Base-by-base conservation (phyloP, 257 asterid species). In the Nicotiana benthamiana region DNA sequence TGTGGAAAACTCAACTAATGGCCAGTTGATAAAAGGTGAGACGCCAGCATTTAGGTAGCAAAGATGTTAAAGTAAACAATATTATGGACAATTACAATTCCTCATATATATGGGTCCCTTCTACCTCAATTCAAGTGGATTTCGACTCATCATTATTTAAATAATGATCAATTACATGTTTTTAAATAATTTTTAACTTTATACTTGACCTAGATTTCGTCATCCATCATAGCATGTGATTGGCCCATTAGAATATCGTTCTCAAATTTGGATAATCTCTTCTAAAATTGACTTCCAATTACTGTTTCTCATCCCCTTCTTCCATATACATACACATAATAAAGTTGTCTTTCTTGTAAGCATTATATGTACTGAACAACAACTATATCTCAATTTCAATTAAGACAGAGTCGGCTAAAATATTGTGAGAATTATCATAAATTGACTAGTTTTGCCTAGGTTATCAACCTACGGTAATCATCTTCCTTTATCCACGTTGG, bases 111-210 rank as follows among this genome's bases (percentile, higher is more conserved):
- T 51, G 90, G 95, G 94, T 13, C 93, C 95, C 89, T 80, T 85
- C 79, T 83, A 79, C 89, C 90, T 86, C 75, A 80, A 56, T 60
- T 86, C 77, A 76, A 90, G 89, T 90, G 93, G 90, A 78, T 79
- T 80, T 87, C 83, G 93, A 86, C 88, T 90, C 97, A 91, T 88
- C 87, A 66, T 84, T 77, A 84, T 85, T 81, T 80, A 80, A 80
- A 87, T 68, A 80, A 70, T 81, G 83, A 83, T 80, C 57, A 82
- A 52, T 84, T 83, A 84, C 54, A 66, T 43, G 28, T 80, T 83
- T 81, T 84, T 74, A 32, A 77, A 85, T 85, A 77, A 81, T 77
- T 59, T 82, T 61, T 64, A 81, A 85, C 89, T 86, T 85, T 81
- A 68, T 2, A 76, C 80, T 81, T 84, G 87, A 87, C 85, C 87